Evolutionary conservation across 2,329 filamentous ascomycete genomes (phyloP).

Genomic region (Scortechinia acanthostroma): DNA sequence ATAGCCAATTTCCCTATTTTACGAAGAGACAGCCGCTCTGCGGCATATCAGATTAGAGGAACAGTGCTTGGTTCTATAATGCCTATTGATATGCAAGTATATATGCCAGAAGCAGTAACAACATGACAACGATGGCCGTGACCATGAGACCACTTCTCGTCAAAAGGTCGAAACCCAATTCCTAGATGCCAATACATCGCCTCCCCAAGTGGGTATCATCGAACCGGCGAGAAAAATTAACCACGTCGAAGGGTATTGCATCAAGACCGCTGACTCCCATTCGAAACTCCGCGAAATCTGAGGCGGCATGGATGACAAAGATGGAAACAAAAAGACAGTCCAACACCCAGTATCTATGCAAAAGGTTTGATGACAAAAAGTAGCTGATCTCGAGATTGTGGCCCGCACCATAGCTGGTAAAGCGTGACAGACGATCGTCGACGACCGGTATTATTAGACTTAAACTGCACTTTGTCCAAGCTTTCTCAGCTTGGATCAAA

Average conservation of each 20-base stretch:
- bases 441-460: background rate
- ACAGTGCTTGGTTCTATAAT: no score
- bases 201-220: background rate
- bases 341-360: background rate
- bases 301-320: no score
- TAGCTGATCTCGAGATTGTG: background rate
- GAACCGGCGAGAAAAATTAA: background rate
- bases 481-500: background rate
- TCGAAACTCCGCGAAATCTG: no score
- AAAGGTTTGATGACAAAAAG: background rate
- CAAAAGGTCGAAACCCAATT: background rate
- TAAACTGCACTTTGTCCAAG: background rate
- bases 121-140: no score
- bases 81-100: no score
- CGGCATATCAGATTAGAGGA: no score
- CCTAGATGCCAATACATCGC: background rate
- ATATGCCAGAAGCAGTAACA: no score
- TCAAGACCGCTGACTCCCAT: no score
- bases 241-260: no score
- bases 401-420: background rate
- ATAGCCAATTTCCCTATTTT: no score
- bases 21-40: no score
- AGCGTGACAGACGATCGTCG: background rate
- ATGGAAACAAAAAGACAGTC: background rate
- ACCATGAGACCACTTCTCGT: no score